Evolutionary conservation across 2,329 filamentous ascomycete genomes (phyloP).

Genomic region (Zymoseptoria ardabiliae): DNA sequence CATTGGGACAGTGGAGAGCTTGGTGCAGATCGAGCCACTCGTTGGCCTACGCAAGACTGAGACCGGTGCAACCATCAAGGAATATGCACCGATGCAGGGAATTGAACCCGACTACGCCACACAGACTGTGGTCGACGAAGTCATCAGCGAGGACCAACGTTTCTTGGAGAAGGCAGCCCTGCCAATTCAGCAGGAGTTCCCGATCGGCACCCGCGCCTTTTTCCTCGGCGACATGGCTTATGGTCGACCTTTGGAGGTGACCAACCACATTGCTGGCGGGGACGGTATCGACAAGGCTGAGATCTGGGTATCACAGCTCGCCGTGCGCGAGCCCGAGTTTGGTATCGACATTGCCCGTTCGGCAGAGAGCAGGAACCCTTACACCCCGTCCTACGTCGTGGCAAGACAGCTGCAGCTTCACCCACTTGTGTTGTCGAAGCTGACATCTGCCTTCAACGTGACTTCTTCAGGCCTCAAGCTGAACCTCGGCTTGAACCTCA

Average conservation of each 20-base stretch:
- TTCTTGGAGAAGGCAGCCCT: conserved; percentile 87
- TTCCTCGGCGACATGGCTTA: conserved; percentile 93
- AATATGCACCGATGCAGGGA: conserved; percentile 79
- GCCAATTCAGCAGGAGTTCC: conserved; percentile 87
- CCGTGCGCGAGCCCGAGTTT: conserved; percentile 73
- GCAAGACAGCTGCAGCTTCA: conserved; percentile 75
- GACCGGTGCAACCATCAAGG: conserved; percentile 82
- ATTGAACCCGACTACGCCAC: conserved; percentile 85
- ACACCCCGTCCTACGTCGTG: conserved; percentile 82
- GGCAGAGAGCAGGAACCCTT: conserved; percentile 64
- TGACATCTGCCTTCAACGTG: conserved; percentile 89
- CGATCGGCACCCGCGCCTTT: conserved; percentile 73
- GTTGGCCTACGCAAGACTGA: conserved; percentile 87
- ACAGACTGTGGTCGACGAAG: conserved; percentile 82
- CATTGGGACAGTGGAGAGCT: conserved; percentile 77
- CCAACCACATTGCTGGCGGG: conserved; percentile 52
- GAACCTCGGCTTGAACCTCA: conserved; percentile 90
- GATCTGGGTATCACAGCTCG: conserved; percentile 66
- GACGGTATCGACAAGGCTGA: conserved; percentile 65
- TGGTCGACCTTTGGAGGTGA: conserved; percentile 79
- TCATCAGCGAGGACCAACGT: conserved; percentile 82
- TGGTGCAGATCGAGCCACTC: conserved; percentile 89
- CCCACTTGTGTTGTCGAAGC: conserved; percentile 83
- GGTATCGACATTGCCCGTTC: conserved; percentile 63
- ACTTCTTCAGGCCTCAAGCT: conserved; percentile 72